A percentile compares a stretch with the other conserved stretches of the same genome.
Evolutionary conservation across 1,284 basidiomycete species (phyloP).

Genomic region (Ustilago tritici): DNA sequence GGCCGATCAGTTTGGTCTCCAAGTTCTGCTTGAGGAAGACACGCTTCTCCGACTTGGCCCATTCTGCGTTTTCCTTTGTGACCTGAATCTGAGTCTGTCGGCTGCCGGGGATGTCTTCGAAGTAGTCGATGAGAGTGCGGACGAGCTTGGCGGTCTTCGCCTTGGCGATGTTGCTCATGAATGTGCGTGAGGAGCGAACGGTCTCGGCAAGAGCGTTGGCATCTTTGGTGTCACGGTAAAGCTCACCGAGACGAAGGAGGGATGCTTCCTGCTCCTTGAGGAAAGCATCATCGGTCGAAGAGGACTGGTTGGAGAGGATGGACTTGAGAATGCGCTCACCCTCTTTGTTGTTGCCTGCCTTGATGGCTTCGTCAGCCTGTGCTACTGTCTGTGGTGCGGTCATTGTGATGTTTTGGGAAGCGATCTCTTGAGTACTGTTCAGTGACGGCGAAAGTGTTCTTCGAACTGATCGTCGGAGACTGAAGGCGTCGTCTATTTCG

Average conservation of each 20-base stretch:
- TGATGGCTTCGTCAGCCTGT: constrained; percentile 61
- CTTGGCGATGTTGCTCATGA: constrained; percentile 95
- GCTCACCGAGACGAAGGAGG: constrained; percentile 84
- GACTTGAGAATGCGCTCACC: constrained; percentile 62
- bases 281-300: constrained; percentile 73
- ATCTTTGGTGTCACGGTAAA: constrained; percentile 88
- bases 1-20: constrained; percentile 86
- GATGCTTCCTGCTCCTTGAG: constrained; percentile 87
- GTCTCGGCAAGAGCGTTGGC: constrained; percentile 86
- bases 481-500: no score
- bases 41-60: constrained; percentile 91
- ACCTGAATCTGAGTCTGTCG: constrained; percentile 85
- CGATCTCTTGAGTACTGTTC: no score
- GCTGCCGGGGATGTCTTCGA: constrained; percentile 81
- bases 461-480: no score
- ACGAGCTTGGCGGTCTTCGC: constrained; percentile 94
- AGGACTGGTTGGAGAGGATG: constrained; percentile 53
- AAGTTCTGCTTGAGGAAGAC: constrained; percentile 95
- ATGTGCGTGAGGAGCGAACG: constrained; percentile 85
- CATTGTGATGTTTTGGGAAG: constrained; percentile 15
- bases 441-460: no score
- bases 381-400: constrained; percentile 55
- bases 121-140: constrained; percentile 90
- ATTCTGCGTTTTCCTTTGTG: constrained; percentile 88
- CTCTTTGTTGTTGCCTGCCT: constrained; percentile 51